Conservation (phyloP, 2,329 filamentous ascomycete species). For the Neofusicoccum ribis region DNA sequence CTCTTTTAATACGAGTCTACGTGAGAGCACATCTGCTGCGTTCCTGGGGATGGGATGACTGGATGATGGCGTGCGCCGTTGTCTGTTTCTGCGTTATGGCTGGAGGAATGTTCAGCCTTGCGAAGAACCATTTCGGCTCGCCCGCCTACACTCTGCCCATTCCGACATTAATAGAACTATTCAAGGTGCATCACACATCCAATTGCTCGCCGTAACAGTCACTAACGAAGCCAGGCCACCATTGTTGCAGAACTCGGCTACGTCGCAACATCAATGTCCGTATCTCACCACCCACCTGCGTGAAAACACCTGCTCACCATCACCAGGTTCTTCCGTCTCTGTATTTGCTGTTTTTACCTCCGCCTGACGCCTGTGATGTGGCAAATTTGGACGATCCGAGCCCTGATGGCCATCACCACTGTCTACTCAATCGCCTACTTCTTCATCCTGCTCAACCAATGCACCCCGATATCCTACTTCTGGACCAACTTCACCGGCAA, state of each 20-base stretch:
- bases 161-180: background rate
- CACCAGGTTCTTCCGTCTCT: slow-evolving; percentile 9
- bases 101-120: background rate
- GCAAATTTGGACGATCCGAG: slow-evolving; percentile 12
- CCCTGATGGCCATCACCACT: background rate
- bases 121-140: slow-evolving; percentile 2
- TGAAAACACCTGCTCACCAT: no score
- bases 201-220: no score
- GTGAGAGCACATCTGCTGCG: background rate
- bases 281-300: no score
- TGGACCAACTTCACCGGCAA: slow-evolving; percentile 6
- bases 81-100: slow-evolving; percentile 9
- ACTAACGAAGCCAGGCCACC: background rate
- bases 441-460: slow-evolving; percentile 14
- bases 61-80: background rate
- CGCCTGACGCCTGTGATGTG: slow-evolving; percentile 11
- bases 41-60: background rate
- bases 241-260: slow-evolving; percentile 5
- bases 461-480: slow-evolving; percentile 5
- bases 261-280: slow-evolving; percentile 1
- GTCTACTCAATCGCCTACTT: slow-evolving; percentile 14
- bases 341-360: slow-evolving; percentile 12
- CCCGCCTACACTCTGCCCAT: background rate
- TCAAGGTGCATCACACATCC: background rate
- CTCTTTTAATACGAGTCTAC: background rate